Evolutionary conservation across 306 rosid species (phyloP).

Genomic region (Arachis hypogaea): DNA sequence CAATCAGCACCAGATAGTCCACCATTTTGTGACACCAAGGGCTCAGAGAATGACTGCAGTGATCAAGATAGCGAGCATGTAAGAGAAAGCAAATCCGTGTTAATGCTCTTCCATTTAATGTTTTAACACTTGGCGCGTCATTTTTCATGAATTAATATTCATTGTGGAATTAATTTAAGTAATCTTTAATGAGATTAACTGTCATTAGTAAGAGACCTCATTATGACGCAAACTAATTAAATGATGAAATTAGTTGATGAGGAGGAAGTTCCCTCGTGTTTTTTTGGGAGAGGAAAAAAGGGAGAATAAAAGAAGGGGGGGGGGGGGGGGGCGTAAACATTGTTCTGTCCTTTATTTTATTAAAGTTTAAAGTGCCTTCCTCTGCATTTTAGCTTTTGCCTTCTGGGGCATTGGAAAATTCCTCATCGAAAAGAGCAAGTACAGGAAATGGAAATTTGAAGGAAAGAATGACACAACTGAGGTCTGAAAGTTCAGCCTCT

Average conservation of each 20-base stretch:
- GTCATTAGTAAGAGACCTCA: not conserved
- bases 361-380: not conserved
- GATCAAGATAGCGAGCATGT: slow-evolving; percentile 58
- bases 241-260: not conserved
- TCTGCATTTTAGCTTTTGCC: slow-evolving; percentile 25
- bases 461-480: slow-evolving; percentile 39
- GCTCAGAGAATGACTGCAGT: slow-evolving; percentile 68
- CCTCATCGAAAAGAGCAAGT: slow-evolving; percentile 48
- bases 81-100: slow-evolving; percentile 32
- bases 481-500: slow-evolving; percentile 57
- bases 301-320: no score
- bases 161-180: not conserved
- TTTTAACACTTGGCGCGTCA: slow-evolving; percentile 6
- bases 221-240: not conserved
- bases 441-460: slow-evolving; percentile 41
- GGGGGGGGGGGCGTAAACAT: not conserved
- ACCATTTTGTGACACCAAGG: slow-evolving; percentile 72
- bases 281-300: no score
- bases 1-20: slow-evolving; percentile 64
- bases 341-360: not conserved
- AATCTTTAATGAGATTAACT: no score
- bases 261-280: not conserved
- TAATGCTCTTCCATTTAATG: not conserved
- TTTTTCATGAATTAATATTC: slow-evolving; percentile 1
- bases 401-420: slow-evolving; percentile 49